A percentile compares a stretch with the other conserved stretches of the same genome.
phyloP scores from a whole-genome alignment of 164 flowering plant species.

The Pachysandra terminalis region DNA sequence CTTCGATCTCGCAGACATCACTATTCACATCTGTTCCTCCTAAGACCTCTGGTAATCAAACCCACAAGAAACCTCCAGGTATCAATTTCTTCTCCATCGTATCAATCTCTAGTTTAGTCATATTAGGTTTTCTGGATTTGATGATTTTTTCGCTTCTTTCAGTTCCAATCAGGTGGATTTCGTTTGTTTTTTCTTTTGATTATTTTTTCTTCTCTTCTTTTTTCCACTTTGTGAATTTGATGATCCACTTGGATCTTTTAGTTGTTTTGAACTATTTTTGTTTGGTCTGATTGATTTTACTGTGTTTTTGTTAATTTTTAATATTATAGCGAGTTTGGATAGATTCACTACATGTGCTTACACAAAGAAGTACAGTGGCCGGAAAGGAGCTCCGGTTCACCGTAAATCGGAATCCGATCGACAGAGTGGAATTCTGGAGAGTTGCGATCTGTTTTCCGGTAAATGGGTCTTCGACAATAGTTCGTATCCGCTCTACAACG shows the following conservation, averaged over 20 bases:
- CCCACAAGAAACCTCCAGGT: constrained; percentile 26
- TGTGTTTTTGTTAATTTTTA: constrained; percentile 5
- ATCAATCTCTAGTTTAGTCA: not conserved
- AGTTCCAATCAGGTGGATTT: too few relatives aligned
- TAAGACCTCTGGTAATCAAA: constrained; percentile 1
- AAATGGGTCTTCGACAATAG: constrained; percentile 78
- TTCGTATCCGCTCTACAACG: constrained; percentile 74
- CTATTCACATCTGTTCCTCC: constrained; percentile 17
- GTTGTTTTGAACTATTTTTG: constrained; percentile 7
- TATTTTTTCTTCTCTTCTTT: too few relatives aligned
- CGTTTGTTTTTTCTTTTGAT: not conserved
- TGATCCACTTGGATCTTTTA: not conserved
- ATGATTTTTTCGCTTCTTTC: not conserved
- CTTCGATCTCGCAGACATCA: constrained; percentile 15
- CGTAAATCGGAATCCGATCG: constrained; percentile 6
- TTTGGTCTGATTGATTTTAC: constrained; percentile 4
- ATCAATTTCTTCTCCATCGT: not conserved
- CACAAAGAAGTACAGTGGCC: constrained; percentile 43
- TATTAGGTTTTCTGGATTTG: not conserved
- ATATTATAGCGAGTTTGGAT: constrained; percentile 46
- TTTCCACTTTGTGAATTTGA: too few relatives aligned
- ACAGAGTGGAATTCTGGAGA: constrained; percentile 22
- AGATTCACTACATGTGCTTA: constrained; percentile 59
- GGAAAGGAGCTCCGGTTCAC: constrained; percentile 28
- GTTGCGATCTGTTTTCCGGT: constrained; percentile 79